Evolutionary conservation across 495 filamentous ascomycete genomes (phyloP), one percentile per base, ranked within the genome.

Genomic region (Acidomyces sp.): DNA sequence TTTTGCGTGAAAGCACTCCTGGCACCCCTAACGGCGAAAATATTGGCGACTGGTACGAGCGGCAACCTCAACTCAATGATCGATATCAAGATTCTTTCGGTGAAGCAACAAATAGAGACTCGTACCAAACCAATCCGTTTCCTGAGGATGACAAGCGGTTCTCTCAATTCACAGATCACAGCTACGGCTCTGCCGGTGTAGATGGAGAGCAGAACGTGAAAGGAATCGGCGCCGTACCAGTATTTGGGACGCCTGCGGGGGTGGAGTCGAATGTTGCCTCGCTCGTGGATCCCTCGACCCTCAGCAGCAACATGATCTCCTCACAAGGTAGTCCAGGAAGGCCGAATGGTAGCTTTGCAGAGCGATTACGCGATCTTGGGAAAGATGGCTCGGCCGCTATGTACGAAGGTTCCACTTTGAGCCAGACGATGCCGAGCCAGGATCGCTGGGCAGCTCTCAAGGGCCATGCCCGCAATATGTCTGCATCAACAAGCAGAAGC

Each of bases 261-360:
- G 78, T 88, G 3, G 85, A 93, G 58, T 93, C 86, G 23, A 79
- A 78, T 17, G 86, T 93, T 24, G 87, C 86, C 9, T 92, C 85
- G 6, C 66, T 95, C 6, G 31, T 51, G 36, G 82, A 92, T 24
- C 80, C 78, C 6, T 88, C 85, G 2, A 67, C 77, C n/a, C 32
- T 85, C 12, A 80, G 71, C 2, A 46, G 51, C 35, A 39, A 34
- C 34, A 41, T 43, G 32, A 38, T 32, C 11, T 37, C 37, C 24
- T 37, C 27, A 12, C 17, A 39, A 19, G 32, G 15, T 13, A 31
- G 34, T 34, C 15, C 12, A 20, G 26, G 26, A 13, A 37, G 24
- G 11, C 34, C 22, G 7, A 45, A 45, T 15, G 47, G 30, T 21
- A 38, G 42, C 1, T 43, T 43, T 30, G 39, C 25, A 11, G 33